These are phyloP conservation scores for Talaromyces piceae DNA, from an alignment of 2,329 filamentous ascomycete species.

Conservation along the genomic window DNA sequence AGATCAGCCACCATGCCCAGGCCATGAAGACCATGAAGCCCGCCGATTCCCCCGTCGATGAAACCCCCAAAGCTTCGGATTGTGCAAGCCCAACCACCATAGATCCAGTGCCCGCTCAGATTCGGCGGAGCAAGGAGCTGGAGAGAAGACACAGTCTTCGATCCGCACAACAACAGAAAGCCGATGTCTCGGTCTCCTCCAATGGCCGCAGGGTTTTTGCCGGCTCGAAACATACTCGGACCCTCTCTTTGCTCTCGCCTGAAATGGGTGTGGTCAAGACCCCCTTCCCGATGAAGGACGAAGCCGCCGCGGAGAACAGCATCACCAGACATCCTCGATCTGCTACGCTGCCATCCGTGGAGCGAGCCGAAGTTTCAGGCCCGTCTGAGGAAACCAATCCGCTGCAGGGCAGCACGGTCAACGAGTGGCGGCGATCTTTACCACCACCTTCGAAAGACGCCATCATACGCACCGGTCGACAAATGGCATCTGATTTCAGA, in stretches of 20 bases:
- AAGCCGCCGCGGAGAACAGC: constrained; percentile 14
- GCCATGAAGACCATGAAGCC: constrained; percentile 48
- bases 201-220: constrained; percentile 59
- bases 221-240: constrained; percentile 54
- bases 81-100: not conserved
- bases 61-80: constrained; percentile 1
- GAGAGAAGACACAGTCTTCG: constrained; percentile 67
- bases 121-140: constrained; percentile 50
- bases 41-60: constrained; percentile 1
- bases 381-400: constrained; percentile 16
- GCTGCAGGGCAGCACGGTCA: constrained; percentile 27
- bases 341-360: constrained; percentile 35
- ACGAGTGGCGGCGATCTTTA: constrained; percentile 36
- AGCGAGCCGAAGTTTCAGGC: constrained; percentile 21
- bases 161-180: constrained; percentile 28
- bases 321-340: constrained; percentile 31
- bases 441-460: constrained; percentile 42
- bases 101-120: constrained; percentile 17
- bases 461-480: constrained; percentile 56
- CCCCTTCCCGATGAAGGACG: constrained; percentile 12
- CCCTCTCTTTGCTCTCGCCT: constrained; percentile 75
- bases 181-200: constrained; percentile 26
- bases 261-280: constrained; percentile 16
- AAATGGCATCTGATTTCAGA: constrained; percentile 82
- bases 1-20: constrained; percentile 54